These are phyloP conservation scores for Carex scoparia DNA, from an alignment of 176 grass and related monocot genomes.

Conservation along the genomic window DNA sequence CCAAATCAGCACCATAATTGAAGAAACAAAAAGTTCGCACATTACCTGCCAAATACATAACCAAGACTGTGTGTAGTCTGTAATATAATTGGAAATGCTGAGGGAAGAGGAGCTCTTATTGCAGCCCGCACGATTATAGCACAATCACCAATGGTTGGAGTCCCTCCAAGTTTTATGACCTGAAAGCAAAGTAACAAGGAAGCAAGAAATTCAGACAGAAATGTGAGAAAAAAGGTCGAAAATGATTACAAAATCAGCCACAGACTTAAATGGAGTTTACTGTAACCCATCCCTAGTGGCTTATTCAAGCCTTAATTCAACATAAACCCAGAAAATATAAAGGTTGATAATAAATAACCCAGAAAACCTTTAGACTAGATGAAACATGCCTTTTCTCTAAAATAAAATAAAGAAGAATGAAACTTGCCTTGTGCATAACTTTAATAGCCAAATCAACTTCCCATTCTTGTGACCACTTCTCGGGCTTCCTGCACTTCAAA, in stretches of 20 bases:
- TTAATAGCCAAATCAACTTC: conserved; percentile 94
- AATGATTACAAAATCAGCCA: background rate
- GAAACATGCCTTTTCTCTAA: conserved; percentile 28
- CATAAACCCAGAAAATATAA: background rate
- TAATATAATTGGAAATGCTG: conserved; percentile 76
- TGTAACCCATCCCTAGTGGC: background rate
- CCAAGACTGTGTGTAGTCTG: conserved; percentile 78
- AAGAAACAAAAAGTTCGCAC: conserved; percentile 13
- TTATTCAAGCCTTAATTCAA: background rate
- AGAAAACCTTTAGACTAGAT: background rate
- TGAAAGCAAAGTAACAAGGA: conserved; percentile 37
- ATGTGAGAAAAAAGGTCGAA: background rate
- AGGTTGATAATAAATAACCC: background rate
- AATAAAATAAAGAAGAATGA: conserved; percentile 1
- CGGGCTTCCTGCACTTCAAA: conserved; percentile 74
- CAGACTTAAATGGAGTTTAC: background rate
- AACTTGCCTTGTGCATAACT: conserved; percentile 82
- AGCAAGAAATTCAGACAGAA: background rate
- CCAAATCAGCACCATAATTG: background rate
- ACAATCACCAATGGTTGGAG: conserved; percentile 85
- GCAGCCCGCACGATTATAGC: conserved; percentile 77
- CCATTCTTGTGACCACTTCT: conserved; percentile 97
- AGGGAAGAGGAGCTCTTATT: conserved; percentile 70
- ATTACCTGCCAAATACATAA: conserved; percentile 90
- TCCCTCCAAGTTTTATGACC: conserved; percentile 82